A percentile compares a stretch with the other conserved stretches of the same genome.
These are phyloP conservation scores for Cordyceps cicadae DNA, from an alignment of 2,329 filamentous ascomycete species.

Conservation along the genomic window DNA sequence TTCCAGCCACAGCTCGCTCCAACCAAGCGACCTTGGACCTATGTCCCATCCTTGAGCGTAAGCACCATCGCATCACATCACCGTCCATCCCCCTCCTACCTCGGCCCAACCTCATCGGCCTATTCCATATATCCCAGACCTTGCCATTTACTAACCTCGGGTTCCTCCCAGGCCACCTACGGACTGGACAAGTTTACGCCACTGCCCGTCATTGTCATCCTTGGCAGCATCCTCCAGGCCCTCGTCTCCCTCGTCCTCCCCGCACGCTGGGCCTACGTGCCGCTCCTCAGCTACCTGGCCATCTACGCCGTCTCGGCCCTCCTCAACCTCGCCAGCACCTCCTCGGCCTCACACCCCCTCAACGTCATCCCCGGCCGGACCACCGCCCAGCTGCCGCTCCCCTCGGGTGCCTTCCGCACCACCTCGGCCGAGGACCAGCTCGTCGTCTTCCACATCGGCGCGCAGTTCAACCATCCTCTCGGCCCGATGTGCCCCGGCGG, in stretches of 20 bases:
- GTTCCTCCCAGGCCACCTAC: conserved; percentile 18
- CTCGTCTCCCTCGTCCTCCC: conserved; percentile 26
- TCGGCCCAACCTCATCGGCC: neutral
- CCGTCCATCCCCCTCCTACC: neutral
- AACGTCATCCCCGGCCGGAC: conserved; percentile 25
- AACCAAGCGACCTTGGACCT: conserved; percentile 16
- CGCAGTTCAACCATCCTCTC: conserved; percentile 40
- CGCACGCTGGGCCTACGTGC: conserved; percentile 27
- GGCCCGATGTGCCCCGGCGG: conserved; percentile 39
- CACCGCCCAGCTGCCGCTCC: conserved; percentile 26
- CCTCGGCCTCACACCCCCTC: conserved; percentile 16
- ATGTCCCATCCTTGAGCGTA: conserved; percentile 10
- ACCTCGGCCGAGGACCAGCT: conserved; percentile 22
- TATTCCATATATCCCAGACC: neutral
- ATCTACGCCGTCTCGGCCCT: conserved; percentile 20
- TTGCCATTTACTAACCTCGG: conserved; percentile 12
- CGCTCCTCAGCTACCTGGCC: conserved; percentile 5
- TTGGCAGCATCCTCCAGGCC: conserved; percentile 29
- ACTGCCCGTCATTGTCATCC: conserved; percentile 23
- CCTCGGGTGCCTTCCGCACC: conserved; percentile 19
- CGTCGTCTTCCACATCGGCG: conserved; percentile 37
- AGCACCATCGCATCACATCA: neutral
- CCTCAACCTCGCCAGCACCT: conserved; percentile 23
- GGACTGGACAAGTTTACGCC: conserved; percentile 25
- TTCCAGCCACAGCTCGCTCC: conserved; percentile 20